These are phyloP conservation scores for Xylaria cubensis DNA, from an alignment of 495 filamentous ascomycete species.

Conservation along the genomic window DNA sequence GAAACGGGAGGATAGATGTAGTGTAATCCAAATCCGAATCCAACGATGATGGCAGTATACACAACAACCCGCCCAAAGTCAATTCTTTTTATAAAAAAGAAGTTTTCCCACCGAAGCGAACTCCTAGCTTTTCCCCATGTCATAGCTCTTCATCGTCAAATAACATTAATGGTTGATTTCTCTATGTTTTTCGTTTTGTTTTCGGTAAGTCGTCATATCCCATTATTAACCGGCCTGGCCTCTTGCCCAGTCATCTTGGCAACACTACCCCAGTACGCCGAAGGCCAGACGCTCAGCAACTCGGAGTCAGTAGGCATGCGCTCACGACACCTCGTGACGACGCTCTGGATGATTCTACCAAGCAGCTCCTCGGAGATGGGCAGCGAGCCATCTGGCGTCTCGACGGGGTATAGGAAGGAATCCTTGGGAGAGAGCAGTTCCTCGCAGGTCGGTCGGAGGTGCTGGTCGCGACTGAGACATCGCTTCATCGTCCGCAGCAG, in stretches of 20 bases:
- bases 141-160: conserved; percentile 19
- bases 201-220: neutral
- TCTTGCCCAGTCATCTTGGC: conserved; percentile 50
- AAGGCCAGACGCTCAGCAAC: conserved; percentile 69
- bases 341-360: conserved; percentile 74
- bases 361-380: conserved; percentile 80
- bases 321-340: conserved; percentile 75
- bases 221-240: conserved; percentile 5
- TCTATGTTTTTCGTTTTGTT: neutral
- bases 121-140: conserved; percentile 15
- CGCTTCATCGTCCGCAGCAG: conserved; percentile 75
- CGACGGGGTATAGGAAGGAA: conserved; percentile 80
- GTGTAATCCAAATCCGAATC: neutral
- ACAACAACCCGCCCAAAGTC: neutral
- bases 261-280: conserved; percentile 59
- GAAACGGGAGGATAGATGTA: neutral
- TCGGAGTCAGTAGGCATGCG: conserved; percentile 75
- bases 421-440: conserved; percentile 76
- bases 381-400: conserved; percentile 64
- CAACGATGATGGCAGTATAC: neutral
- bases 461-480: conserved; percentile 82
- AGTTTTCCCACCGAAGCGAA: neutral
- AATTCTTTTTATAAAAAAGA: neutral
- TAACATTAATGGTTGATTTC: neutral
- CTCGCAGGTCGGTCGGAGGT: conserved; percentile 75